Evolutionary conservation across 192 early-diverging fungal genomes (phyloP).

Genomic region (Coemansia sp.): DNA sequence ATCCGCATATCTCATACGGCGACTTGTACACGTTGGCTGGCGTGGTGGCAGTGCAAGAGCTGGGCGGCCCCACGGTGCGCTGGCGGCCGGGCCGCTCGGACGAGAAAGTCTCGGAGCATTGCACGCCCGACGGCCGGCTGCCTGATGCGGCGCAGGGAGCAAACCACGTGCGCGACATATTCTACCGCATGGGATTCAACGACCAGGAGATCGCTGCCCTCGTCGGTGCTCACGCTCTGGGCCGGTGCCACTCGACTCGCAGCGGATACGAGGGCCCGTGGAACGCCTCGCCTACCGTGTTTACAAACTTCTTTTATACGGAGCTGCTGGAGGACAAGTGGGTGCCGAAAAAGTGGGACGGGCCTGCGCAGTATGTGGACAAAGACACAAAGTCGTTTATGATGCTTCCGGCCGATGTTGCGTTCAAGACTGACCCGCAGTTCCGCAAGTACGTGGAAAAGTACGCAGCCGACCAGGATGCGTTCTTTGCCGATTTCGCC

Average conservation of each 20-base stretch:
- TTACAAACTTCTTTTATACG: conserved; percentile 89
- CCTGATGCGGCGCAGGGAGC: conserved; percentile 70
- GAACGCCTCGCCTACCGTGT: conserved; percentile 82
- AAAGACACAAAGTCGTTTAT: conserved; percentile 65
- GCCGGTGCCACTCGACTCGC: conserved; percentile 73
- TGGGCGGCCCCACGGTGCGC: conserved; percentile 72
- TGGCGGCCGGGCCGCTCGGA: conserved; percentile 72
- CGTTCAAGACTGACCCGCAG: conserved; percentile 62
- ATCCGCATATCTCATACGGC: conserved; percentile 79
- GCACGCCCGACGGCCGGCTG: conserved; percentile 74
- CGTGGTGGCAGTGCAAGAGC: conserved; percentile 72
- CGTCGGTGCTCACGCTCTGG: conserved; percentile 73
- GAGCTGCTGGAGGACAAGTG: conserved; percentile 77
- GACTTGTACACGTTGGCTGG: conserved; percentile 83
- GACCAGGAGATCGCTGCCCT: conserved; percentile 84
- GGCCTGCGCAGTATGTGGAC: conserved; percentile 86
- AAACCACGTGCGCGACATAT: conserved; percentile 72
- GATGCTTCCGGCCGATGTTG: conserved; percentile 75
- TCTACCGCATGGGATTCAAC: conserved; percentile 80
- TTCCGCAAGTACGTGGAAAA: conserved; percentile 76
- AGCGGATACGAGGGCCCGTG: conserved; percentile 85
- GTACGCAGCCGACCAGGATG: conserved; percentile 82
- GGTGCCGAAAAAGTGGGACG: conserved; percentile 78
- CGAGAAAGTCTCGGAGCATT: conserved; percentile 39
- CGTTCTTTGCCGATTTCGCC: conserved; percentile 91